Percentiles rank a stretch among this genome's conserved stretches.
Conservation (phyloP, 805 yeast species). For the Blastobotrys mokoenaii region DNA sequence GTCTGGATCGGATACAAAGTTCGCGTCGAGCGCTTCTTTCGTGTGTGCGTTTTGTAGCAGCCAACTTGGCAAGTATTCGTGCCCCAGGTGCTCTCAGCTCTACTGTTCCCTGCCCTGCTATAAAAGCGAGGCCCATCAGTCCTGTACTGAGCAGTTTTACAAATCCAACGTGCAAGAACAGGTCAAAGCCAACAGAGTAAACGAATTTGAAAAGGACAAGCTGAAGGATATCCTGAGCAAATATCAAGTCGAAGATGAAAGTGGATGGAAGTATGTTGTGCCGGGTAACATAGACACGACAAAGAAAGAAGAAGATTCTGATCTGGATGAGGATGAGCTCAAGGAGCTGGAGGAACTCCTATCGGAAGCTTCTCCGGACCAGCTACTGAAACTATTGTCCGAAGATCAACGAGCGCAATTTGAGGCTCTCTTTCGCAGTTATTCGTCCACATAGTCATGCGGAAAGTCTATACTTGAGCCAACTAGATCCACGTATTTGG, state of each 20-base stretch:
- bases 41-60: slow-evolving; percentile 7
- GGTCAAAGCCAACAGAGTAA: not conserved
- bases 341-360: slow-evolving; percentile 11
- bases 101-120: slow-evolving; percentile 18
- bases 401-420: slow-evolving; percentile 11
- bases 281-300: slow-evolving; percentile 3
- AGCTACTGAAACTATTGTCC: slow-evolving; percentile 14
- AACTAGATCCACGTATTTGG: too few species aligned
- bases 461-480: too few species aligned
- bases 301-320: slow-evolving; percentile 5
- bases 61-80: slow-evolving; percentile 11
- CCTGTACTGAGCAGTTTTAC: slow-evolving; percentile 15
- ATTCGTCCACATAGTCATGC: not conserved
- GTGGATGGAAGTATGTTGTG: slow-evolving; percentile 14
- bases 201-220: slow-evolving; percentile 6
- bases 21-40: too few species aligned
- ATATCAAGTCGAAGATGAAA: slow-evolving; percentile 1
- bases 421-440: not conserved
- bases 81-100: slow-evolving; percentile 14
- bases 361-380: slow-evolving; percentile 10
- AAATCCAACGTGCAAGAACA: slow-evolving; percentile 9
- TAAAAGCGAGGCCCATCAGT: slow-evolving; percentile 10
- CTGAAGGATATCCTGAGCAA: slow-evolving; percentile 9
- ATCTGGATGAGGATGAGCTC: slow-evolving; percentile 7
- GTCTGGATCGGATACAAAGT: too few species aligned